These are phyloP conservation scores for Cercospora zeina DNA, from an alignment of 2,329 filamentous ascomycete genomes.

Conservation along the genomic window DNA sequence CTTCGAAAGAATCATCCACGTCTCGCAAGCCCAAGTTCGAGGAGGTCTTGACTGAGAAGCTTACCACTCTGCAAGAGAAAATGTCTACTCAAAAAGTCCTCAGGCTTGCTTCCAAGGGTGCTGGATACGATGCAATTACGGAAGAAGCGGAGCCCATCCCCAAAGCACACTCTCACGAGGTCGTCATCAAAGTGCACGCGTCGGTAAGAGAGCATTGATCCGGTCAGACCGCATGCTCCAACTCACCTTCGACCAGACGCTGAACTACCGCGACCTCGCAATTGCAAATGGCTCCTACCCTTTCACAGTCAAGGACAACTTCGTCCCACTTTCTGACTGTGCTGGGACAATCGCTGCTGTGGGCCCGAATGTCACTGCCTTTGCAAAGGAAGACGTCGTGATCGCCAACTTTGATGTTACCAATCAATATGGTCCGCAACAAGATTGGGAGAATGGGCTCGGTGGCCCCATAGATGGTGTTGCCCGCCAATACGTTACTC, in stretches of 20 bases:
- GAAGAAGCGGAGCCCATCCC: conserved; percentile 31
- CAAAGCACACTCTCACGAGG: conserved; percentile 42
- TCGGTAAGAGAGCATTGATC: conserved; percentile 34
- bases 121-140: conserved; percentile 23
- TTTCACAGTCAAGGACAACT: conserved; percentile 29
- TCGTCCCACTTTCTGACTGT: conserved; percentile 69
- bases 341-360: conserved; percentile 60
- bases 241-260: conserved; percentile 35
- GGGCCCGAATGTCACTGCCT: conserved; percentile 40
- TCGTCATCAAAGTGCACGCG: conserved; percentile 52
- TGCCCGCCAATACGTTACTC: conserved; percentile 60
- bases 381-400: conserved; percentile 60
- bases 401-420: conserved; percentile 46
- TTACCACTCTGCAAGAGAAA: conserved; percentile 11
- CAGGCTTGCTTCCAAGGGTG: conserved; percentile 25
- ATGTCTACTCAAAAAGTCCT: conserved; percentile 26
- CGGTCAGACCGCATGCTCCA: neutral
- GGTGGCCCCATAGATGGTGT: conserved; percentile 61
- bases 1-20: conserved; percentile 2
- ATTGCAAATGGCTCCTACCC: conserved; percentile 26
- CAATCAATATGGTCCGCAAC: conserved; percentile 54
- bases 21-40: conserved; percentile 15
- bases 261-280: conserved; percentile 53
- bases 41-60: conserved; percentile 15
- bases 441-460: conserved; percentile 46